Percentiles rank a stretch among this genome's conserved stretches.
Conservation (phyloP, 139 green algal species). For the Penium margaritaceum region DNA sequence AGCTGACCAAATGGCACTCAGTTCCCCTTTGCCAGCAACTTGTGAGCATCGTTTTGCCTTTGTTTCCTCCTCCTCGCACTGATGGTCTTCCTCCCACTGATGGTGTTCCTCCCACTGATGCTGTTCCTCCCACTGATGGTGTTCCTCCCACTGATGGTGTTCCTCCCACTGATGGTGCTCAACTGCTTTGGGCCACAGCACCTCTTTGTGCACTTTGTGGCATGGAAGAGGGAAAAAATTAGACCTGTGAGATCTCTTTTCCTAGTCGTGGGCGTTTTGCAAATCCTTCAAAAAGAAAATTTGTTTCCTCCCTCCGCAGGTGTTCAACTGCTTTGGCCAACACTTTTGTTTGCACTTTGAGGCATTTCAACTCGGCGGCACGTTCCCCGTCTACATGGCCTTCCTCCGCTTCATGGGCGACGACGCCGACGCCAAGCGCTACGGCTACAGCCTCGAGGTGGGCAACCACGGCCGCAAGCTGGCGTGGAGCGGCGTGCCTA, state of each 20-base stretch:
- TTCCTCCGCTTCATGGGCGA: constrained; percentile 42
- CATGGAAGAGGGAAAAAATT: too few relatives aligned
- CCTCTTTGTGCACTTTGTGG: neutral
- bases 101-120: too few relatives aligned
- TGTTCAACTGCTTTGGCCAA: constrained; percentile 42
- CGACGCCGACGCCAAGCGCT: constrained; percentile 37
- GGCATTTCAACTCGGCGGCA: constrained; percentile 30
- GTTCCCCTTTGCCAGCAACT: too few relatives aligned
- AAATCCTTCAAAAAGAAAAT: neutral
- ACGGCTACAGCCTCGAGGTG: constrained; percentile 40
- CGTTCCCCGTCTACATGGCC: constrained; percentile 40
- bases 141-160: neutral
- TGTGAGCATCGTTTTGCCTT: too few relatives aligned
- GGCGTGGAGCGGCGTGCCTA: constrained; percentile 30
- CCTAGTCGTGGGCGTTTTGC: neutral
- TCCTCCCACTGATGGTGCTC: neutral
- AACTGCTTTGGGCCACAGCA: neutral
- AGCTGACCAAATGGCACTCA: too few relatives aligned
- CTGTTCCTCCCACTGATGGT: too few relatives aligned
- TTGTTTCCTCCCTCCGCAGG: neutral
- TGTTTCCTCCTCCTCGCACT: too few relatives aligned
- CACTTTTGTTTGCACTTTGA: constrained; percentile 45
- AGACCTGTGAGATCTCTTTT: neutral
- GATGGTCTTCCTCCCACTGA: too few relatives aligned
- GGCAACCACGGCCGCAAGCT: constrained; percentile 38